Percentiles rank a stretch among this genome's conserved stretches.
phyloP scores from a whole-genome alignment of 352 stramenopile genomes.

The Phytophthora pluvialis region DNA sequence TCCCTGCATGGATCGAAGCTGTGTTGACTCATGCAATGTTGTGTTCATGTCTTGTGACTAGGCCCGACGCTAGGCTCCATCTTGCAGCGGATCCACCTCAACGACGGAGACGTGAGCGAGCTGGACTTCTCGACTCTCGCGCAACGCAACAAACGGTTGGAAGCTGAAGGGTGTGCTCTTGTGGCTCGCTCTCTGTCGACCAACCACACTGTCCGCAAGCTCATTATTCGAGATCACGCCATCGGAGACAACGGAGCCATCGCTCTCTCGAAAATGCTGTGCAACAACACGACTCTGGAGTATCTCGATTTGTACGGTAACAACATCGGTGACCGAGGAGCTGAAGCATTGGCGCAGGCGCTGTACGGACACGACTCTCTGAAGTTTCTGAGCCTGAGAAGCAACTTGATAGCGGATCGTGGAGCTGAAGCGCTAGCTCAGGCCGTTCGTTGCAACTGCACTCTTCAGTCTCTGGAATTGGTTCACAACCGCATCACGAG shows the following conservation, averaged over 20 bases:
- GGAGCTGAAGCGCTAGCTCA: conserved; percentile 58
- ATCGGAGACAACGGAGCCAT: conserved; percentile 69
- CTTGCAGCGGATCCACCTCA: conserved; percentile 59
- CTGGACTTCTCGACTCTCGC: conserved; percentile 75
- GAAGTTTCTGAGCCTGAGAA: conserved; percentile 58
- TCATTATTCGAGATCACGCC: conserved; percentile 71
- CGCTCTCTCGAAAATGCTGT: conserved; percentile 76
- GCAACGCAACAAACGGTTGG: conserved; percentile 60
- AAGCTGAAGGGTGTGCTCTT: conserved; percentile 56
- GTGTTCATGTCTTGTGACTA: conserved; percentile 11
- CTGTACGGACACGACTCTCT: conserved; percentile 79
- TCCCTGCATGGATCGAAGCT: not conserved
- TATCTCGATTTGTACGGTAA: conserved; percentile 76
- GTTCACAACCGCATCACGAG: conserved; percentile 64
- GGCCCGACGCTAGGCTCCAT: conserved; percentile 63
- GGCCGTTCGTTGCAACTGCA: conserved; percentile 67
- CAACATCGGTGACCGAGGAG: conserved; percentile 68
- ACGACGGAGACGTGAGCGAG: conserved; percentile 69
- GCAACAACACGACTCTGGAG: conserved; percentile 70
- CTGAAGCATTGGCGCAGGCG: conserved; percentile 61
- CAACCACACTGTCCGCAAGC: conserved; percentile 66
- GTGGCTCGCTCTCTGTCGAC: conserved; percentile 70
- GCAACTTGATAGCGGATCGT: conserved; percentile 67
- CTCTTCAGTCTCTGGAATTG: conserved; percentile 65
- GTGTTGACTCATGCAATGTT: conserved; percentile 5